Evolutionary conservation across 116 monocot species (phyloP).

Genomic region (Thalassia testudinum): DNA sequence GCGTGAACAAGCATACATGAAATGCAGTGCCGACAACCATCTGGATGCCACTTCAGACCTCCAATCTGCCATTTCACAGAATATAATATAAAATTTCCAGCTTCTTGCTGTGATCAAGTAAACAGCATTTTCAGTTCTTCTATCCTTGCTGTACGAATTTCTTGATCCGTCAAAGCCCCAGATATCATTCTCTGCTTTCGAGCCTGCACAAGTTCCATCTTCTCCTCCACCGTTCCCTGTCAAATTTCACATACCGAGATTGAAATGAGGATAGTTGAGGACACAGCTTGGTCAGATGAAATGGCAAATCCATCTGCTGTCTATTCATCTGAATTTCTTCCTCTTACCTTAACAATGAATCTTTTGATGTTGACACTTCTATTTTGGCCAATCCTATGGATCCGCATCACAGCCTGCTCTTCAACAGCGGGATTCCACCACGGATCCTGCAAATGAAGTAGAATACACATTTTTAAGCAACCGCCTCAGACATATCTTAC

Average conservation of each 20-base stretch:
- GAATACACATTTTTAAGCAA: not conserved
- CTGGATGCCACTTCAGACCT: no score
- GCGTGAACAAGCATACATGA: no score
- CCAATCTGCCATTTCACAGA: no score
- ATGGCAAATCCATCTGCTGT: no score
- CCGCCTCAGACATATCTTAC: no score
- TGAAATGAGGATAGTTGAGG: not conserved
- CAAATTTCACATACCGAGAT: not conserved
- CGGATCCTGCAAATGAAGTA: conserved; percentile 51
- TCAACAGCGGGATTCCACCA: conserved; percentile 99
- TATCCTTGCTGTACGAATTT: conserved; percentile 76
- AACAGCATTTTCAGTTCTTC: conserved; percentile 96
- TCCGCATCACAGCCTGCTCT: conserved; percentile 95
- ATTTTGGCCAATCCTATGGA: conserved; percentile 93
- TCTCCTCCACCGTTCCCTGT: conserved; percentile 92
- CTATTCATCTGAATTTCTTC: no score
- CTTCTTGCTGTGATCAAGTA: conserved; percentile 17
- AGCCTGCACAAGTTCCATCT: conserved; percentile 83
- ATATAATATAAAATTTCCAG: no score
- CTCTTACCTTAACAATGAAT: conserved; percentile 78
- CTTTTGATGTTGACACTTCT: conserved; percentile 70
- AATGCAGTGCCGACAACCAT: no score
- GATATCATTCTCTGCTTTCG: conserved; percentile 90
- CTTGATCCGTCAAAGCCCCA: conserved; percentile 87
- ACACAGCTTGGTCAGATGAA: no score